Evolutionary conservation across 148 eudicot genomes (phyloP).

Genomic region (Vaccinium myrtillus): DNA sequence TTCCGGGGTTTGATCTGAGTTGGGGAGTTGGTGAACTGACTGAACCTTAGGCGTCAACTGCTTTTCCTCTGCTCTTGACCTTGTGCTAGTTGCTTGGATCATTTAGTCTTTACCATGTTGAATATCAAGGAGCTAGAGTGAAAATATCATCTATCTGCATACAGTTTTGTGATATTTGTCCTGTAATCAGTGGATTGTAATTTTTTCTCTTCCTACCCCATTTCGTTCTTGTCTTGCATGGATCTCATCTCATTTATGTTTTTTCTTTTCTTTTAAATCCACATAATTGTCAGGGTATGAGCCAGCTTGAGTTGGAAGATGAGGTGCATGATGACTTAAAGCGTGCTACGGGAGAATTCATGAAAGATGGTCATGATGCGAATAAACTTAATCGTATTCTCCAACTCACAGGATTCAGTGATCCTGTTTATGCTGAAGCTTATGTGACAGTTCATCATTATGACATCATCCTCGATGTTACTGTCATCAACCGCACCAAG

Average conservation of each 20-base stretch:
- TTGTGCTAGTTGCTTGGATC: neutral
- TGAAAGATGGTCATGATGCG: constrained; percentile 77
- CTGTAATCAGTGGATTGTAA: neutral
- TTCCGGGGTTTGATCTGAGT: neutral
- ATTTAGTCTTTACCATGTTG: neutral
- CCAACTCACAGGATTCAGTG: constrained; percentile 95
- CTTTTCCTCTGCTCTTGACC: neutral
- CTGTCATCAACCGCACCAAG: constrained; percentile 86
- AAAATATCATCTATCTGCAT: neutral
- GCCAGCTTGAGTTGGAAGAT: constrained; percentile 96
- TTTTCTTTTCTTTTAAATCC: constrained; percentile 24
- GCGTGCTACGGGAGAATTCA: constrained; percentile 93
- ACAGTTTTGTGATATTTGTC: neutral
- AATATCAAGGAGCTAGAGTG: neutral
- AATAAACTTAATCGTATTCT: constrained; percentile 88
- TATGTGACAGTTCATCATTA: constrained; percentile 97
- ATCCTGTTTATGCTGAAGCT: constrained; percentile 97
- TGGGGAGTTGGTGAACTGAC: neutral
- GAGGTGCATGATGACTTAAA: constrained; percentile 95
- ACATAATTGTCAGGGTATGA: constrained; percentile 67
- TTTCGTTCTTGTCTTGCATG: neutral
- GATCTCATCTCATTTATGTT: neutral
- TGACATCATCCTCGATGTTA: constrained; percentile 94
- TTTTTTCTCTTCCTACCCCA: neutral
- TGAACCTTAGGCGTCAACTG: neutral